Conservation (phyloP, 1,284 basidiomycete genomes). For the Microbotryomycetes sp. region DNA sequence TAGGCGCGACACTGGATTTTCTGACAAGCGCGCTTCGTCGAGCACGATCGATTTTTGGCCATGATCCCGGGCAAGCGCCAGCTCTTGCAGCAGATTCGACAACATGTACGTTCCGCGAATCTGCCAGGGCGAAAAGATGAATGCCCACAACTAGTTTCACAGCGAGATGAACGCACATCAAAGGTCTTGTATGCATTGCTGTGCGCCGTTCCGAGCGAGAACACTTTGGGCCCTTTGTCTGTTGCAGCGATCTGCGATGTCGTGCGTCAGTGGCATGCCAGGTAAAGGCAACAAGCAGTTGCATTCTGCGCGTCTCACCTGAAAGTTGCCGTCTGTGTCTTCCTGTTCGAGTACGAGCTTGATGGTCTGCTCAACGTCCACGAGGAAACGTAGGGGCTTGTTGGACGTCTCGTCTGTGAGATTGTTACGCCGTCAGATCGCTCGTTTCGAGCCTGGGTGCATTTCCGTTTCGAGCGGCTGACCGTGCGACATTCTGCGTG, state of each 20-base stretch:
- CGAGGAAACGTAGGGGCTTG: constrained; percentile 70
- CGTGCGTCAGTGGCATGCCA: too few relatives aligned
- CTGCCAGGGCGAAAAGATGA: constrained; percentile 45
- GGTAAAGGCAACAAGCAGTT: not conserved
- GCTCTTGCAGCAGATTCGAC: constrained; percentile 96
- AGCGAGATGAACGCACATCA: constrained; percentile 53
- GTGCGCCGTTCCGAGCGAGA: constrained; percentile 89
- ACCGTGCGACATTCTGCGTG: constrained; percentile 30
- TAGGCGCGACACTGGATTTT: constrained; percentile 94
- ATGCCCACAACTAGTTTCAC: not conserved
- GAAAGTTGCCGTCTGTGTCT: constrained; percentile 91
- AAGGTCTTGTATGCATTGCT: constrained; percentile 97
- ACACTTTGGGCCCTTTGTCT: constrained; percentile 92
- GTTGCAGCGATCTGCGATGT: constrained; percentile 79
- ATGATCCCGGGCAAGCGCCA: constrained; percentile 93
- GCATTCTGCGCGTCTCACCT: too few relatives aligned
- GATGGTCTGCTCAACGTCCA: constrained; percentile 99
- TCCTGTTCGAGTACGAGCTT: constrained; percentile 93
- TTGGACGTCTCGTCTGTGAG: constrained; percentile 44
- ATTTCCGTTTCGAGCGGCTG: not conserved
- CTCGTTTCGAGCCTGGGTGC: too few relatives aligned
- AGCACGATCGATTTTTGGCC: constrained; percentile 91
- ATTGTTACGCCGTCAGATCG: not conserved
- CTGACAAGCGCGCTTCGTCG: constrained; percentile 90
- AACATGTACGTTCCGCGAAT: constrained; percentile 87